These are phyloP conservation scores for Verticillium tricorpus DNA, from an alignment of 2,329 filamentous ascomycete species.

Conservation along the genomic window DNA sequence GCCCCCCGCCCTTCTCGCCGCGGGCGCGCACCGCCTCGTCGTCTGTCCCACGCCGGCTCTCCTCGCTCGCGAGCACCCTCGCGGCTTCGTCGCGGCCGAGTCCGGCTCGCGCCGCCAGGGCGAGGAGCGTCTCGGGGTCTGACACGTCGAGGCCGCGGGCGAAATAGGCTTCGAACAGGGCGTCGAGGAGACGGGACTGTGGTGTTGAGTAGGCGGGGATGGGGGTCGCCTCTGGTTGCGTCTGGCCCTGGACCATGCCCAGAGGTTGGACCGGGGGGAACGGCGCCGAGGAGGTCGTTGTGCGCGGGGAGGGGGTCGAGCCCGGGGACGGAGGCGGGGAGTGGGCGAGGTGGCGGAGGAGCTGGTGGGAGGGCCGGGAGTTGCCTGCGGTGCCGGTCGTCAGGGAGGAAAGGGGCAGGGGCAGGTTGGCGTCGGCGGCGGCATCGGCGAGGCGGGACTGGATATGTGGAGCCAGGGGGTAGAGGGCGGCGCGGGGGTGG, in stretches of 20 bases:
- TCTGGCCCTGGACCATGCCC: constrained; percentile 8
- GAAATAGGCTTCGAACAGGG: constrained; percentile 38
- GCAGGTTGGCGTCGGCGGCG: not conserved
- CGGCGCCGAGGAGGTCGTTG: constrained; percentile 9
- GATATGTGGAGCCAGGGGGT: not conserved
- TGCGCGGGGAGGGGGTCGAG: not conserved
- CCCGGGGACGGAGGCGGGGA: not conserved
- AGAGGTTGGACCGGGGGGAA: constrained; percentile 14
- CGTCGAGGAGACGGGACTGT: constrained; percentile 35
- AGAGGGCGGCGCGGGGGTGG: not conserved
- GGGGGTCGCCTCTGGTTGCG: not conserved
- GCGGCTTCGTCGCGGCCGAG: constrained; percentile 18
- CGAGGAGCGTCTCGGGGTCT: constrained; percentile 31
- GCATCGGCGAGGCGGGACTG: not conserved
- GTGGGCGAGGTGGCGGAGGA: constrained; percentile 37
- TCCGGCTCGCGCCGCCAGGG: constrained; percentile 25
- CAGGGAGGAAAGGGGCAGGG: not conserved
- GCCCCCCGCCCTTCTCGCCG: constrained; percentile 36
- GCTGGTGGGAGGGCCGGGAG: constrained; percentile 39
- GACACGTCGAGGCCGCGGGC: constrained; percentile 36
- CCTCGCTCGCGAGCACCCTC: constrained; percentile 20
- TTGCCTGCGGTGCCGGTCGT: constrained; percentile 34
- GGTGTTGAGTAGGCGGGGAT: constrained; percentile 17
- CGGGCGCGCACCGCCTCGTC: constrained; percentile 25
- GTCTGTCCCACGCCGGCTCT: constrained; percentile 17